phyloP scores from a whole-genome alignment of 768 basidiomycete genomes.

The Paxillus rubicundulus region DNA sequence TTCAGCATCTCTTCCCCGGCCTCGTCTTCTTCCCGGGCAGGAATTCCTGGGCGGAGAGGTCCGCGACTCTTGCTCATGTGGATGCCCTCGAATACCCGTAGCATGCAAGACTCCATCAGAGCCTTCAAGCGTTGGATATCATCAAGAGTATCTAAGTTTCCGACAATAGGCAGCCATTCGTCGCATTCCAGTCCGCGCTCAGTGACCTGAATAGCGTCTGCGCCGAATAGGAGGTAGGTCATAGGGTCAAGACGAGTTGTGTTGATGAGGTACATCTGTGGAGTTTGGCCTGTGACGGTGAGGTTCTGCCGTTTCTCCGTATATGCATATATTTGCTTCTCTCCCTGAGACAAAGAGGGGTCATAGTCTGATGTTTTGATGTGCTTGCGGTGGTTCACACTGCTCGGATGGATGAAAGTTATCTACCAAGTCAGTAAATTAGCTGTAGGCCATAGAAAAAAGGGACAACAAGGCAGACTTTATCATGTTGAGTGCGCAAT shows the following conservation, averaged over 20 bases:
- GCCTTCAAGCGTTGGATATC: constrained; percentile 79
- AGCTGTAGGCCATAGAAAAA: constrained; percentile 8
- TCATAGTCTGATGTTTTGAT: constrained; percentile 20
- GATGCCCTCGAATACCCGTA: constrained; percentile 89
- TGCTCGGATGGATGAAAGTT: constrained; percentile 80
- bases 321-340: constrained; percentile 80
- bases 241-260: constrained; percentile 87
- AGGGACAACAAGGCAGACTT: constrained; percentile 46
- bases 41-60: constrained; percentile 33
- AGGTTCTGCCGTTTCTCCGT: constrained; percentile 82
- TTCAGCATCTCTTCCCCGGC: constrained; percentile 47
- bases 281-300: constrained; percentile 40
- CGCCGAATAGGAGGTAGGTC: constrained; percentile 89
- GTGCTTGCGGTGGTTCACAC: constrained; percentile 76
- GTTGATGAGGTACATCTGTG: constrained; percentile 70
- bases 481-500: constrained; percentile 77
- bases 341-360: constrained; percentile 28
- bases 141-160: constrained; percentile 70
- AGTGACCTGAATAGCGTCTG: constrained; percentile 68
- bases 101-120: constrained; percentile 78
- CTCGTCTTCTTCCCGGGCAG: constrained; percentile 50
- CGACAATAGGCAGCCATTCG: constrained; percentile 83
- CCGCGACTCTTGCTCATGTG: constrained; percentile 36
- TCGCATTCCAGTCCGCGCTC: constrained; percentile 82
- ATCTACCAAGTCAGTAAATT: constrained; percentile 39